Evolutionary conservation across 2,329 filamentous ascomycete genomes (phyloP), one percentile per base, ranked within the genome.

Genomic region (Plenodomus biglobosus): DNA sequence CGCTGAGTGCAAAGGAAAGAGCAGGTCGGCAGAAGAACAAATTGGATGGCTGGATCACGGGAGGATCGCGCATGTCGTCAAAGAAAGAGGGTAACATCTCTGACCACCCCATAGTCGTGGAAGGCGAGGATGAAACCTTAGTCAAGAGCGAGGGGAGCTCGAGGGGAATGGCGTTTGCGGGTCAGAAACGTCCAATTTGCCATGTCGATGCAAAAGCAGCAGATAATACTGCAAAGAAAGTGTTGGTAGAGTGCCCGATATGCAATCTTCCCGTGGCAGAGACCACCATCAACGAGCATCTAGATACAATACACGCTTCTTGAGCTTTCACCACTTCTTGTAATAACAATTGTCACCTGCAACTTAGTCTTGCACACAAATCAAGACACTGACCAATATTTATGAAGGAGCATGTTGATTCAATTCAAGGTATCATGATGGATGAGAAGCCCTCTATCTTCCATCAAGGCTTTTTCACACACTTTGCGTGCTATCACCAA

Each of bases 11-110:
- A 18, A 70, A 72, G 54, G 65, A 73, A 55, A 66, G 72, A 44
- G 74, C 74, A 2, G 74, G 74, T 4, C 55, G 61, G 48, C 74
- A 76, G 59, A 76, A 71, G 53, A 76, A 75, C 47, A 76, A 76
- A 55, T 58, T 76, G 35, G 73, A 76, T 49, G 45, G 42, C 6
- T 76, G 74, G 73, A 48, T 75, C n/a, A 65, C 58, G 10, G 47
- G 65, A 6, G 55, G 57, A 17, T 44, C 49, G 8, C 50, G 49
- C 30, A 55, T 53, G 24, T 39, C 40, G 19, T 16, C 21, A 10
- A 38, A 24, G 16, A 21, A 17, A 27, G 53, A 61, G 34, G 58
- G 48, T 48, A 48, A 56, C 42, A 52, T 52, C 17, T 47, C 52
- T 38, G 40, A 36, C 15, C 38, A 21, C 17, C 42, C 48, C 2